Base-by-base conservation (phyloP, 768 basidiomycete genomes). In the Tricholoma hemisulphureum region DNA sequence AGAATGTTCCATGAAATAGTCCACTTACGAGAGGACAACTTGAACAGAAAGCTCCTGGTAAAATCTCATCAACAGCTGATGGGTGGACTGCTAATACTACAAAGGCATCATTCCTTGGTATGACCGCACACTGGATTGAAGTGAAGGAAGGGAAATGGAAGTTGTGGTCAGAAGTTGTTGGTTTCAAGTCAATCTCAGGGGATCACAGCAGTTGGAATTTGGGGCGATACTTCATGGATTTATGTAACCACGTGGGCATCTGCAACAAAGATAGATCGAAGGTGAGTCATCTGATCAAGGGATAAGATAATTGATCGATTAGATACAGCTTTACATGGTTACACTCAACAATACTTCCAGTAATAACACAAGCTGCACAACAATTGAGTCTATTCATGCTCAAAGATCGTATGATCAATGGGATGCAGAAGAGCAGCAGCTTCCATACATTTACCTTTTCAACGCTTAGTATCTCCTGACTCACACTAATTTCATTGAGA, bases 321-420 rank as follows among this genome's bases (percentile, higher is more conserved):
- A 50, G 26, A 32, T 50, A 50, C 8, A 50, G 49, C 49, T 53
- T 8, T 37, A 35, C 51, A 37, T n/a, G 13, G 34, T 53, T 50
- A 70, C 64, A 1, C 28, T 63, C 5, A 65, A 70, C 57, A 72
- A 71, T 41, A 64, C 67, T 0, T 58, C 57, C 4, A 67, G 65
- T 55, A 72, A 72, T 41, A 52, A 62, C 35, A 63, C 62, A 5
- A 54, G 57, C 1, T 68, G 66, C 18, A 20, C 49, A 6, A 58
- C 48, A 3, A 51, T 69, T 11, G 61, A 65, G 52, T 18, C 46
- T 14, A 53, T 65, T 23, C 57, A 66, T 53, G 14, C 20, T 14
- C 31, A n/a, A 23, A 35, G 56, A n/a, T 21, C 46, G 4, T 55
- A 65, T 3, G 13, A 39, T 21, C 39, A 29, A 23, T 70, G 69